Percentiles rank a stretch among this genome's conserved stretches.
phyloP scores from a whole-genome alignment of 208 protist genomes.

The Leishmania amazonensis region DNA sequence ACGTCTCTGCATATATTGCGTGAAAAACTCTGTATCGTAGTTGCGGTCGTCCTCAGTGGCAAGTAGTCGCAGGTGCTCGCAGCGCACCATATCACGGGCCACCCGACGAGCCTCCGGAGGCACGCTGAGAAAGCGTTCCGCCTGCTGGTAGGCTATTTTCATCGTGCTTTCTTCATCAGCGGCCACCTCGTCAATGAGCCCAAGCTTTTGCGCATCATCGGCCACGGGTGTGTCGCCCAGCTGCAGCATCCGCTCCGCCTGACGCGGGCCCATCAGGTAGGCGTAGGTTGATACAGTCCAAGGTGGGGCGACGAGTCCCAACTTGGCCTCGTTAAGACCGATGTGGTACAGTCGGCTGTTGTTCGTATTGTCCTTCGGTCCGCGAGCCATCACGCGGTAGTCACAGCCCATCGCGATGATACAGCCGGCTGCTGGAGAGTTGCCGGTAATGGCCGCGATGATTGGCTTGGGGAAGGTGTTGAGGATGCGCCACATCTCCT shows the following conservation, averaged over 20 bases:
- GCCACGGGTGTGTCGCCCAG: conserved; percentile 74
- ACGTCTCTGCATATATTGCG: background rate
- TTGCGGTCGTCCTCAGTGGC: background rate
- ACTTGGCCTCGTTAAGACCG: conserved; percentile 82
- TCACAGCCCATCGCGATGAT: conserved; percentile 81
- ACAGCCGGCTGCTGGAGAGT: conserved; percentile 74
- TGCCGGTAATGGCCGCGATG: conserved; percentile 79
- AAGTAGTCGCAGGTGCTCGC: background rate
- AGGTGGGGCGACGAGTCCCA: conserved; percentile 64
- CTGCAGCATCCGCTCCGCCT: conserved; percentile 79
- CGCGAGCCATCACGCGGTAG: conserved; percentile 77
- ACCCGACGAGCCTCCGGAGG: conserved; percentile 8
- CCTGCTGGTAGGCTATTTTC: conserved; percentile 53
- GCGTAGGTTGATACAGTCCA: conserved; percentile 79
- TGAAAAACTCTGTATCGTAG: background rate
- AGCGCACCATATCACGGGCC: background rate
- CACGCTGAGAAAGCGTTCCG: conserved; percentile 62
- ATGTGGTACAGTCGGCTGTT: conserved; percentile 67
- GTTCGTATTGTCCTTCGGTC: conserved; percentile 45
- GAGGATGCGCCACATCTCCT: conserved; percentile 84
- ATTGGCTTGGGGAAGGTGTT: conserved; percentile 83
- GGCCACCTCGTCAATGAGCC: conserved; percentile 71
- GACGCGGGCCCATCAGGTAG: conserved; percentile 64
- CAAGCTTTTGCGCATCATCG: conserved; percentile 61
- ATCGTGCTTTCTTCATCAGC: conserved; percentile 44